phyloP scores from a whole-genome alignment of 1,284 basidiomycete species.

The Puccinia novopanici region DNA sequence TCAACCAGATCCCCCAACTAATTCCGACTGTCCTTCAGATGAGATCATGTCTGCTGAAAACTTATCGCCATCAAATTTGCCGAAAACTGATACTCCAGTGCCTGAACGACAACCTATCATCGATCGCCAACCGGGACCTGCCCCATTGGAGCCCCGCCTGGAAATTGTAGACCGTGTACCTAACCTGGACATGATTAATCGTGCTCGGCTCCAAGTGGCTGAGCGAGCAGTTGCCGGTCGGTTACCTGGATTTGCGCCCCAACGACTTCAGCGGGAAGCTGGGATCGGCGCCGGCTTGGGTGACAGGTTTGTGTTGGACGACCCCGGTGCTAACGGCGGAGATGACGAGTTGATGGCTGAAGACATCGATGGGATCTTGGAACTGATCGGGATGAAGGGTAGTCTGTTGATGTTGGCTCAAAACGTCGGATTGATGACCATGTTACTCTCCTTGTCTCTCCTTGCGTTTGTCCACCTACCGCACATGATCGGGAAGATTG shows the following conservation, averaged over 20 bases:
- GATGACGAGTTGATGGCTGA: constrained; percentile 50
- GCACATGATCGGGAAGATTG: constrained; percentile 49
- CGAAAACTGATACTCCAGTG: background rate
- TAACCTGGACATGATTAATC: constrained; percentile 14
- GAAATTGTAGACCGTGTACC: background rate
- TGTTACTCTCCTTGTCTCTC: constrained; percentile 44
- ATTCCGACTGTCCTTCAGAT: background rate
- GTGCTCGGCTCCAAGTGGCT: background rate
- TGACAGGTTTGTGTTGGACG: constrained; percentile 19
- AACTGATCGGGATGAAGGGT: constrained; percentile 50
- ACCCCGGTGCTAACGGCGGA: constrained; percentile 12
- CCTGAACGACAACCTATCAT: background rate
- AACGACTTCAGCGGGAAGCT: background rate
- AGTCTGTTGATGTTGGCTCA: constrained; percentile 49
- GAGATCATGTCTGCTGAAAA: background rate
- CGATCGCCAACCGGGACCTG: background rate
- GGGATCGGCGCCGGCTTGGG: background rate
- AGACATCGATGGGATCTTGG: constrained; percentile 49
- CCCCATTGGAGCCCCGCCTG: background rate
- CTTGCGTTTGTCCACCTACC: constrained; percentile 51
- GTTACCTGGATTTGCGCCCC: constrained; percentile 11
- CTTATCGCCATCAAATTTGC: background rate
- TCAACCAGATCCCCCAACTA: background rate
- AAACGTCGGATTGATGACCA: constrained; percentile 49
- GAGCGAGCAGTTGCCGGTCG: constrained; percentile 2